phyloP scores from a whole-genome alignment of 306 rosid species.

The Fragaria iinumae region DNA sequence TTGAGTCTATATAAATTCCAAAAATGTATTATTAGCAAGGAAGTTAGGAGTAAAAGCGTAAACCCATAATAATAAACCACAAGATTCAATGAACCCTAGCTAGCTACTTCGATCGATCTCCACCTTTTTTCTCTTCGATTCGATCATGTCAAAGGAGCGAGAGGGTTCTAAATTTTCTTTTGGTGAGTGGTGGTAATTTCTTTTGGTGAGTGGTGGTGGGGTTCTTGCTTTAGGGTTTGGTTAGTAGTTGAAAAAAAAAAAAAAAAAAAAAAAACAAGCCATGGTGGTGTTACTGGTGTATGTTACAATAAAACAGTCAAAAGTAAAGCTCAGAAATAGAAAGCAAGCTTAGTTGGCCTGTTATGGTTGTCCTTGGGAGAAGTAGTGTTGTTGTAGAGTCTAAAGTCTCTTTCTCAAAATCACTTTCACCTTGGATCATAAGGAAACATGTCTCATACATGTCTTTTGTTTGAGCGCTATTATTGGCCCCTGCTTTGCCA shows the following conservation, averaged over 20 bases:
- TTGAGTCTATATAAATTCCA: background rate
- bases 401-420: background rate
- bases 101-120: too few species aligned
- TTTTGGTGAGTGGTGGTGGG: background rate
- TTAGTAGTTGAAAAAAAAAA: background rate
- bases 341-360: background rate
- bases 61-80: background rate
- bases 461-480: background rate
- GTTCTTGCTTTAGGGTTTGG: conserved; percentile 10
- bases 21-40: background rate
- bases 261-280: background rate
- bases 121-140: background rate
- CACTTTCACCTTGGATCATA: conserved; percentile 2
- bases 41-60: background rate
- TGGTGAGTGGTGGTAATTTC: background rate
- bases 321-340: background rate
- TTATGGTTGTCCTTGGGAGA: background rate
- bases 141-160: background rate
- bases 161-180: background rate
- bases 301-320: background rate
- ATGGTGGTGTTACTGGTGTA: background rate
- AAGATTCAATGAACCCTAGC: conserved; percentile 8
- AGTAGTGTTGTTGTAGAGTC: background rate
- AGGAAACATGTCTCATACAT: conserved; percentile 14
- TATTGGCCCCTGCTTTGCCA: background rate